Base-by-base conservation (phyloP, 164 flowering plant genomes). In the Buxus sempervirens region DNA sequence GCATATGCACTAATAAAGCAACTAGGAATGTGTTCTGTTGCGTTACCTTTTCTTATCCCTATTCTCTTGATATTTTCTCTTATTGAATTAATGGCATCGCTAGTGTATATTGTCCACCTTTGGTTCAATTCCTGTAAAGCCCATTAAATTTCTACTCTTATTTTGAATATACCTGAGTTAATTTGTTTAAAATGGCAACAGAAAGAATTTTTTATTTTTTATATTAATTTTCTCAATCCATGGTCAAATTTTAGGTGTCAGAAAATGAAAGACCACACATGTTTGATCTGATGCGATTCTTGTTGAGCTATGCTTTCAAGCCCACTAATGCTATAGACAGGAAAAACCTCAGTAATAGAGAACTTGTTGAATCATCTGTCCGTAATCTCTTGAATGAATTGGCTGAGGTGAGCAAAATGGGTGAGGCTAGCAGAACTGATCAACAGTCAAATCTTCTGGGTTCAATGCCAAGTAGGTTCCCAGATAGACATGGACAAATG, bases 271-370 rank as follows among this genome's bases (percentile, higher is more conserved):
- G 76, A 74, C 85, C 88, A 53, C 67, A 56, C 45, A 80, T 81
- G 16, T 80, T 85, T 67, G 98, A 90, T 80, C 67, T 92, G 64
- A 86, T 93, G 97, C 86, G 78, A 74, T 88, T 74, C 73, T 64
- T 92, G 62, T 71, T 95, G 78, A 89, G 97, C 77, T 86, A 80
- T 80, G 83, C 84, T 16, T 78, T 76, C 81, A 80, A 76, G 70
- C 77, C 75, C 60, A 41, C 68, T 53, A 64, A 45, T 65, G 64
- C 79, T 73, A 69, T 81, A 24, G 84, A 77, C 61, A 58, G 66
- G 22, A 71, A 23, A 22, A 77, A 72, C 63, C 19, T 68, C 41
- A 64, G 73, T 49, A 77, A 78, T 67, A 74, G 72, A 63, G 85
- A 87, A 49, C 70, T 79, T 57, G 81, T 88, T 56, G 91, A 85